Conservation (phyloP, 805 yeast species). For the Teunomyces barrocoloradensis region DNA sequence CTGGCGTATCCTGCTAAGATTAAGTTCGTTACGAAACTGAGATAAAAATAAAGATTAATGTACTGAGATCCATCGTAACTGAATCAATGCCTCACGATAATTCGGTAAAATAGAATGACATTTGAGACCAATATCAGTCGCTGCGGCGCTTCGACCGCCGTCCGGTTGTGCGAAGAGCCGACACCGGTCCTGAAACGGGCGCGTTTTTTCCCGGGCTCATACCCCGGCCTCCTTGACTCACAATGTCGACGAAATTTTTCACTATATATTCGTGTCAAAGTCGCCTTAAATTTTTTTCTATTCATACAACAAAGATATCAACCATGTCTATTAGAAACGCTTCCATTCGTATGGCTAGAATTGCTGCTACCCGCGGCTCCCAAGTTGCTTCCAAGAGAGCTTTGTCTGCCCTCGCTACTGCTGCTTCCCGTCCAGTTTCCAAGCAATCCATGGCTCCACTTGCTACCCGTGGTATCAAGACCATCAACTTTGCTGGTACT, state of each 20-base stretch:
- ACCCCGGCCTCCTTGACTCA: conserved; percentile 1
- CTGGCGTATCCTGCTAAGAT: no score
- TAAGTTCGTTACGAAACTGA: no score
- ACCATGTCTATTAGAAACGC: conserved; percentile 46
- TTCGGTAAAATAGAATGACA: not conserved
- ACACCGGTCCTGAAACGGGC: conserved; percentile 6
- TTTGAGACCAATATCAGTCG: not conserved
- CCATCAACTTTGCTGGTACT: conserved; percentile 95
- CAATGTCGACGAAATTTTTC: conserved; percentile 6
- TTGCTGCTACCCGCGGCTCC: conserved; percentile 41
- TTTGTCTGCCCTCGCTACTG: conserved; percentile 52
- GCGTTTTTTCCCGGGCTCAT: not conserved
- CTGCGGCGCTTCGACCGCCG: not conserved
- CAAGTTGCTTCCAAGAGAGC: conserved; percentile 63
- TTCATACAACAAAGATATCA: not conserved
- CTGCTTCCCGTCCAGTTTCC: conserved; percentile 41
- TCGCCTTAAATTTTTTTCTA: conserved; percentile 3
- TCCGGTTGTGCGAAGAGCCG: conserved; percentile 5
- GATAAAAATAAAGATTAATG: no score
- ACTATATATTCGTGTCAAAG: conserved; percentile 4
- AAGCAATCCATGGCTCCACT: conserved; percentile 41
- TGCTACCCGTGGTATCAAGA: conserved; percentile 87
- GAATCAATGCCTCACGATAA: not conserved
- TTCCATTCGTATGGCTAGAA: conserved; percentile 46
- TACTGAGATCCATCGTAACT: no score